A percentile compares a stretch with the other conserved stretches of the same genome.
Conservation (phyloP, 768 basidiomycete genomes). For the Agaricus blazei region DNA sequence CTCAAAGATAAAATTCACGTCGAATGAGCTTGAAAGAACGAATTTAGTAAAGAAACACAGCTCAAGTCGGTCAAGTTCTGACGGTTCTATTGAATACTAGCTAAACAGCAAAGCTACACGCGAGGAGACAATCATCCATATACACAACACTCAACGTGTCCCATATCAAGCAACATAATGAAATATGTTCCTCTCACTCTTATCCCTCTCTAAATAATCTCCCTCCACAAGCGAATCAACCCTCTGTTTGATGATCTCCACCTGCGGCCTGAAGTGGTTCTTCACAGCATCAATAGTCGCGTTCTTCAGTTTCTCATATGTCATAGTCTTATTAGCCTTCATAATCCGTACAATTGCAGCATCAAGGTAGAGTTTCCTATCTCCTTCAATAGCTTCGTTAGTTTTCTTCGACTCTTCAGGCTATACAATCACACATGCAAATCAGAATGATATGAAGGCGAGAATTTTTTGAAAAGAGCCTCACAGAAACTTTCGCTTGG, state of each 20-base stretch:
- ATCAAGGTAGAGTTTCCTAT: conserved; percentile 81
- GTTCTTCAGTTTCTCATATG: conserved; percentile 72
- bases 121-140: too few relatives aligned
- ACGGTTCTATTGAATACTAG: too few relatives aligned
- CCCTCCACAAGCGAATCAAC: conserved; percentile 79
- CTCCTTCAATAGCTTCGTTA: conserved; percentile 79
- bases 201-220: conserved; percentile 80
- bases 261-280: conserved; percentile 81
- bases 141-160: background rate
- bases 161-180: conserved; percentile 61
- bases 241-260: conserved; percentile 79
- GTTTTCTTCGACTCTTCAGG: conserved; percentile 83
- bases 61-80: too few relatives aligned
- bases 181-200: conserved; percentile 65
- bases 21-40: too few relatives aligned
- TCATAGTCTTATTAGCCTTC: conserved; percentile 87
- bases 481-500: conserved; percentile 86
- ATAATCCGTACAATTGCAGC: conserved; percentile 96
- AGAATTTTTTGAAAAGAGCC: conserved; percentile 19
- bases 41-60: too few relatives aligned
- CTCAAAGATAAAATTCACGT: too few relatives aligned
- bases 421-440: conserved; percentile 28
- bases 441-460: background rate
- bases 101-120: too few relatives aligned
- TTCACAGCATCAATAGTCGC: conserved; percentile 85